Conservation (phyloP, 73 alveolate genomes). For the Paramecium biaurelia region DNA sequence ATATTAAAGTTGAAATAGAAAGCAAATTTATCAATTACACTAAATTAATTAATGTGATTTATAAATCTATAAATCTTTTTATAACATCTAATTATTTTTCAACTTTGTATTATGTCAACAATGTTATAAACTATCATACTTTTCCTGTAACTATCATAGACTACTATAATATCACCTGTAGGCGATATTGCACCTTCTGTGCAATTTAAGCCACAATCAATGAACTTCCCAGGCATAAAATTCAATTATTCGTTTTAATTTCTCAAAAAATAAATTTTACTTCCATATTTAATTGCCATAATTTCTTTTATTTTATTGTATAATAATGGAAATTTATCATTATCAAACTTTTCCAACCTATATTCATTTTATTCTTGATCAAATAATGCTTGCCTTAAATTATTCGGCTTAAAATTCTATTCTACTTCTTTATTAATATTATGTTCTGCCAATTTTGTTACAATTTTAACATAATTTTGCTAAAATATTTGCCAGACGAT, state of each 20-base stretch:
- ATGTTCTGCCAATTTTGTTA: neutral
- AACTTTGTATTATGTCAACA: too few relatives aligned
- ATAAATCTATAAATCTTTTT: too few relatives aligned
- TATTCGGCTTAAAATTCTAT: neutral
- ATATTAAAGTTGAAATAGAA: too few relatives aligned
- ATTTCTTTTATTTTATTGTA: neutral
- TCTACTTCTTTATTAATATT: neutral
- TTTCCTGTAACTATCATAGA: neutral
- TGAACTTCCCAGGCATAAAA: too few relatives aligned
- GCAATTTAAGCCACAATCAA: neutral
- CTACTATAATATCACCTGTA: neutral
- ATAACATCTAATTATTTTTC: too few relatives aligned
- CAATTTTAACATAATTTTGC: neutral
- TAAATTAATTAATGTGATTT: too few relatives aligned
- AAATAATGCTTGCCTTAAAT: neutral
- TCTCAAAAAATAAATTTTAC: neutral
- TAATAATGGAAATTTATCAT: neutral
- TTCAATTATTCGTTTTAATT: too few relatives aligned
- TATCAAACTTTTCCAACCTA: neutral
- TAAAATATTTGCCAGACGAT: neutral
- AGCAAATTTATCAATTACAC: too few relatives aligned
- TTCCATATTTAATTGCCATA: neutral
- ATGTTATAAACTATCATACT: neutral
- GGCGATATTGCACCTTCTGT: neutral
- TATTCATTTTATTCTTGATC: neutral